Percentiles rank a stretch among this genome's conserved stretches.
Evolutionary conservation across 2,329 filamentous ascomycete genomes (phyloP).

Genomic region (Penicillium rolfsii): DNA sequence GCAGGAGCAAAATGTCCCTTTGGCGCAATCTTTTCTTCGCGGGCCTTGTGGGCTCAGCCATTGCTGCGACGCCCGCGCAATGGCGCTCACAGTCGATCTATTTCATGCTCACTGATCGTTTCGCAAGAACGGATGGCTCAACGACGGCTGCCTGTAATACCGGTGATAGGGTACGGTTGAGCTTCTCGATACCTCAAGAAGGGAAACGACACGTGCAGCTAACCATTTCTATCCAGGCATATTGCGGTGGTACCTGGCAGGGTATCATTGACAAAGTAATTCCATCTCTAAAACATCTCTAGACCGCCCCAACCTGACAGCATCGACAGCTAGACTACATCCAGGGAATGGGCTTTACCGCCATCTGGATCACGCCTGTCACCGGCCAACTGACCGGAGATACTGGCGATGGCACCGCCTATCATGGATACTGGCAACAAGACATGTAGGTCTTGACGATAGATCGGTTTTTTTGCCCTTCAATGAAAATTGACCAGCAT

Average conservation of each 20-base stretch:
- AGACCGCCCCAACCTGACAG: neutral
- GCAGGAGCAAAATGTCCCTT: slow-evolving; percentile 22
- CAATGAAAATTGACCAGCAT: neutral
- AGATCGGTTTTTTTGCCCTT: too few relatives aligned
- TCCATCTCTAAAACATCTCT: neutral
- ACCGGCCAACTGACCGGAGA: slow-evolving; percentile 42
- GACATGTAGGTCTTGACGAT: slow-evolving; percentile 41
- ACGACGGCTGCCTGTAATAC: slow-evolving; percentile 39
- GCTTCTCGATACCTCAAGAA: neutral
- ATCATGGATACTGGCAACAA: slow-evolving; percentile 57
- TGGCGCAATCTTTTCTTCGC: slow-evolving; percentile 24
- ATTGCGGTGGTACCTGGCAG: slow-evolving; percentile 56
- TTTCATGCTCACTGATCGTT: slow-evolving; percentile 52
- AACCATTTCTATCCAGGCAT: slow-evolving; percentile 27
- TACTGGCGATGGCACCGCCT: slow-evolving; percentile 48
- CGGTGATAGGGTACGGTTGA: slow-evolving; percentile 24
- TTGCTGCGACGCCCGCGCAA: slow-evolving; percentile 39
- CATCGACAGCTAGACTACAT: slow-evolving; percentile 52
- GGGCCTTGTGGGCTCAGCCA: slow-evolving; percentile 25
- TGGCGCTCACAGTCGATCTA: slow-evolving; percentile 52
- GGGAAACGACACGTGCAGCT: neutral
- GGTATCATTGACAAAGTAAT: slow-evolving; percentile 47
- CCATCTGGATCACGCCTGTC: slow-evolving; percentile 55
- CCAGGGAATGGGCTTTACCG: slow-evolving; percentile 53
- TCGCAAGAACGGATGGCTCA: slow-evolving; percentile 46